A percentile compares a stretch with the other conserved stretches of the same genome.
Evolutionary conservation across 768 basidiomycete species (phyloP).

Genomic region (Boletus coccyginus): DNA sequence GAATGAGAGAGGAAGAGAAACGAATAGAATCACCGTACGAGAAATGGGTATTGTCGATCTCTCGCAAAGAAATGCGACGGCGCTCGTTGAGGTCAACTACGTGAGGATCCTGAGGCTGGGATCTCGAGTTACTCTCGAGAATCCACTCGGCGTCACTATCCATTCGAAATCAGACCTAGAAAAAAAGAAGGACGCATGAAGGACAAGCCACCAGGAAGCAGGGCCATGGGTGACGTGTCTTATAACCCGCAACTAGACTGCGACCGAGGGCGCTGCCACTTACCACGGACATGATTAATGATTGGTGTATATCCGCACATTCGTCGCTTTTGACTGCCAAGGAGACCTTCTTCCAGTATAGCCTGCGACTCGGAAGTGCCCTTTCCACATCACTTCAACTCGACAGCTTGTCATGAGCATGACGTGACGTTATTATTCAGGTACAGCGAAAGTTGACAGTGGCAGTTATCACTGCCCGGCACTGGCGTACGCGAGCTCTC

Average conservation of each 20-base stretch:
- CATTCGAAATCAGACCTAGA: slow-evolving; percentile 13
- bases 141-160: neutral
- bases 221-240: neutral
- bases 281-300: neutral
- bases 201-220: neutral
- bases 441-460: neutral
- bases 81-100: slow-evolving; percentile 53
- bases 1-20: neutral
- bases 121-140: neutral
- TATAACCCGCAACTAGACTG: slow-evolving; percentile 11
- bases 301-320: slow-evolving; percentile 22
- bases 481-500: too few relatives aligned
- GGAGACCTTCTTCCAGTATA: neutral
- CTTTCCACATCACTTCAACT: neutral
- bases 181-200: neutral
- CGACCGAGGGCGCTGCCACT: slow-evolving; percentile 2
- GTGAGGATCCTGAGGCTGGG: neutral
- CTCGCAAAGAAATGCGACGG: slow-evolving; percentile 72
- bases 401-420: neutral
- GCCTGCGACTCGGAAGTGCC: neutral
- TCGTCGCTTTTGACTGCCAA: slow-evolving; percentile 15
- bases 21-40: slow-evolving; percentile 48
- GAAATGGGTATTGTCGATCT: slow-evolving; percentile 83
- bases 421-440: neutral
- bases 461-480: neutral